Evolutionary conservation across 176 grass and related monocot genomes (phyloP).

Genomic region (Triticum dicoccoides): DNA sequence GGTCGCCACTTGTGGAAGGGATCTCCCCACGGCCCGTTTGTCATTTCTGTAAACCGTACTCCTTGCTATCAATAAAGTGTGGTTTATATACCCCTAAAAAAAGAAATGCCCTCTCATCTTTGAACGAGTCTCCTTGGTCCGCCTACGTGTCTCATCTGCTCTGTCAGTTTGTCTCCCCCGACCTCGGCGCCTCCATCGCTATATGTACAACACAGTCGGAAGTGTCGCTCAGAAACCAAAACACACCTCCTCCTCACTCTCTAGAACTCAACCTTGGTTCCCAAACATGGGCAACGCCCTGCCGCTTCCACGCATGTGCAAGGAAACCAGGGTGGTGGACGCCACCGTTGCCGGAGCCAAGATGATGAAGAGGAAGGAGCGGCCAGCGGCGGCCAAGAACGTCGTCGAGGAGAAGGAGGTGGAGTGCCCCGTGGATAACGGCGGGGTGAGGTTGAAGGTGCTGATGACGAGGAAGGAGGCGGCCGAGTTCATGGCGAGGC

Average conservation of each 20-base stretch:
- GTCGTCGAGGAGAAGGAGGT: not conserved
- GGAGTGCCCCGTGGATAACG: not conserved
- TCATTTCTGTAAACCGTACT: no score
- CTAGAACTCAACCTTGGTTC: no score
- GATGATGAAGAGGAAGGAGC: not conserved
- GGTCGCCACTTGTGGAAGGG: no score
- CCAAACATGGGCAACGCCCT: constrained; percentile 37
- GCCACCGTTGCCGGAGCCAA: not conserved
- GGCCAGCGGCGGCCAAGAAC: not conserved
- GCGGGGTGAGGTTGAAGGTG: constrained; percentile 34
- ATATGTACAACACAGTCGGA: not conserved
- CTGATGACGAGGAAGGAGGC: constrained; percentile 55
- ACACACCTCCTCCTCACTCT: not conserved
- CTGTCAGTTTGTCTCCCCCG: not conserved
- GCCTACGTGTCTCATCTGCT: not conserved
- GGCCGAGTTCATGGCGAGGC: not conserved
- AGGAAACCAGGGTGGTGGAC: not conserved
- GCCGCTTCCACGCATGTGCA: constrained; percentile 15
- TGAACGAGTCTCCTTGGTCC: not conserved
- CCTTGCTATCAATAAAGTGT: no score
- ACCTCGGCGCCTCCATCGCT: not conserved
- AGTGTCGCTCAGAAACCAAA: no score
- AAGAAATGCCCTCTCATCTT: no score
- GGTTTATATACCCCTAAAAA: no score
- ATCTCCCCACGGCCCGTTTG: no score